Evolutionary conservation across 169 alveolate species (phyloP), one percentile per base, ranked within the genome.

Genomic region (Cryptosporidium muris): DNA sequence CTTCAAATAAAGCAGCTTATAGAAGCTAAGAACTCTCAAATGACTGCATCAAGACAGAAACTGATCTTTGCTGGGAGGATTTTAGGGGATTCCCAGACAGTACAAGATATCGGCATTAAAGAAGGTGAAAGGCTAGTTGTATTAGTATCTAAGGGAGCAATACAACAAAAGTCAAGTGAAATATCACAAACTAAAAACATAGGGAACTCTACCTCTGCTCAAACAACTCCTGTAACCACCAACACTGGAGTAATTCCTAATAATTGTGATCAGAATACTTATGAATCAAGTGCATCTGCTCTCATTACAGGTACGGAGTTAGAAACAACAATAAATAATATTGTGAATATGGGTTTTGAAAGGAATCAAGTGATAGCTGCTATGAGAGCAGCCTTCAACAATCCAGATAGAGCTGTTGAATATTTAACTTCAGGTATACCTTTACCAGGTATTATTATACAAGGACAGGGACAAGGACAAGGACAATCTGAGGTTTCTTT

Each of bases 361-460:
- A 92, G 95, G 66, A 94, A 92, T 8, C 60, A 81, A 65, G 97
- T 95, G 65, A 89, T 89, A 54, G 88, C 81, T 66, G 99, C 99
- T 11, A 91, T 97, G 95, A 89, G 94, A 48, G 97, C 99, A 12
- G 99, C 99, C 5, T 95, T 90, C 74, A 94, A 95, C 92, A 95
- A 96, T 54, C 98, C 99, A 9, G 98, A 97, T 58, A 92, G 98
- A 53, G 99, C 99, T 11, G 94, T 95, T 45, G 99, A 97, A 53
- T 95, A 94, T 81, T 89, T 97, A 54, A 82, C 97, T 51, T 94
- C 93, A 53, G 99, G 96, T 6, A 74, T 92, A 64, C 91, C 93
- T 45, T 54, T 63, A 14, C 81, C 80, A 81, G 99, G 95, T 4
- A 80, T 92, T 62, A 89, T 92, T 45, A 63, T 62, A 25, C 65